Evolutionary conservation across 768 basidiomycete genomes (phyloP).

Genomic region (Kwoniella botswanensis): DNA sequence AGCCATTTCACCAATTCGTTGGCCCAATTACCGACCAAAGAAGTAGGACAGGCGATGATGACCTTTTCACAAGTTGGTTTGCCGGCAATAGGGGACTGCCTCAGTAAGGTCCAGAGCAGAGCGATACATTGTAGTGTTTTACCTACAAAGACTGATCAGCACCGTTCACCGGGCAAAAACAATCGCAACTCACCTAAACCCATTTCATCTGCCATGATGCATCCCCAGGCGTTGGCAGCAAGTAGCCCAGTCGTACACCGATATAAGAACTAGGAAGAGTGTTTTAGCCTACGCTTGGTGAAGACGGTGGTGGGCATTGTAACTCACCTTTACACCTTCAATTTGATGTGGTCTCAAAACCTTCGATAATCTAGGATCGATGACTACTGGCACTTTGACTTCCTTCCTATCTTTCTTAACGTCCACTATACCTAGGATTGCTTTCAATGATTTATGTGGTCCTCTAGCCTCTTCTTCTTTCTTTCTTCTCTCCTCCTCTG

Average conservation of each 20-base stretch:
- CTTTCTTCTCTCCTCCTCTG: constrained; percentile 25
- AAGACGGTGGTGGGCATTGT: too few species aligned
- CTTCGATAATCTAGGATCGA: constrained; percentile 84
- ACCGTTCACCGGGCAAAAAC: background rate
- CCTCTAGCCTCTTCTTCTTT: constrained; percentile 41
- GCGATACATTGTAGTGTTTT: constrained; percentile 97
- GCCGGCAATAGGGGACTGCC: constrained; percentile 87
- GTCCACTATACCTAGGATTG: constrained; percentile 60
- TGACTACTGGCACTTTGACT: constrained; percentile 92
- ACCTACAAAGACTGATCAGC: constrained; percentile 52
- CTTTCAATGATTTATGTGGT: constrained; percentile 90
- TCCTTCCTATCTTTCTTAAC: constrained; percentile 65
- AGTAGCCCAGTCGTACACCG: constrained; percentile 92
- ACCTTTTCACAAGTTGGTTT: constrained; percentile 93
- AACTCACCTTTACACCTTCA: constrained; percentile 88
- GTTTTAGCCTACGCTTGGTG: constrained; percentile 16
- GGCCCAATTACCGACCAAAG: constrained; percentile 97
- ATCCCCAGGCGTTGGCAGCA: constrained; percentile 79
- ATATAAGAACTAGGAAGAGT: constrained; percentile 79
- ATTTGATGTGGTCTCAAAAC: constrained; percentile 96
- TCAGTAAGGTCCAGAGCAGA: constrained; percentile 90
- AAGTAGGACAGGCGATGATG: constrained; percentile 95
- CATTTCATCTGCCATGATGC: constrained; percentile 99
- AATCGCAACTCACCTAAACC: constrained; percentile 68
- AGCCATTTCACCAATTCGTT: constrained; percentile 97